A percentile compares a stretch with the other conserved stretches of the same genome.
phyloP scores from a whole-genome alignment of 768 basidiomycete genomes.

The Amanita subjunquillea region DNA sequence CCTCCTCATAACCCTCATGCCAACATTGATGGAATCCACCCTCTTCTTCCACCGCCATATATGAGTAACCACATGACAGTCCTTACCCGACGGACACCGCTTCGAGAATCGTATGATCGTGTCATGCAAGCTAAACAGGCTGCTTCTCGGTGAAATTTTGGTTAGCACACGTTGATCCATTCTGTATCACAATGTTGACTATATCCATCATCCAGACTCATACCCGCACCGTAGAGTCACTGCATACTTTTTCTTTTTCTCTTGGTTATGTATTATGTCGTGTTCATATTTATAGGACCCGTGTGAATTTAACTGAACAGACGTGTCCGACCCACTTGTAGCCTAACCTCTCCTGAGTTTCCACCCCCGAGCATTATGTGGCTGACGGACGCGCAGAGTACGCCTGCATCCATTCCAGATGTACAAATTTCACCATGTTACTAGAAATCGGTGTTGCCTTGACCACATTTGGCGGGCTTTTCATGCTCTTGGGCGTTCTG shows the following conservation, averaged over 20 bases:
- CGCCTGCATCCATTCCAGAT: slow-evolving; percentile 10
- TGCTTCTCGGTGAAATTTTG: slow-evolving; percentile 13
- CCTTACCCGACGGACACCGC: slow-evolving; percentile 50
- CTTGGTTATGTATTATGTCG: slow-evolving; percentile 1
- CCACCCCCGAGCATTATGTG: slow-evolving; percentile 34
- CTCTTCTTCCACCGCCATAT: slow-evolving; percentile 65
- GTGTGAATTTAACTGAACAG: background rate
- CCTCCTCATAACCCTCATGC: slow-evolving; percentile 47
- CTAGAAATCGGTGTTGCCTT: slow-evolving; percentile 94
- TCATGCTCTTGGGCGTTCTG: slow-evolving; percentile 95
- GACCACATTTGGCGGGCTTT: slow-evolving; percentile 89
- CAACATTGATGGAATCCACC: slow-evolving; percentile 53
- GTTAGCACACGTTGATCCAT: background rate
- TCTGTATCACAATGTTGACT: background rate
- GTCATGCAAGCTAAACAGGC: slow-evolving; percentile 46
- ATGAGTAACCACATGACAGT: slow-evolving; percentile 62
- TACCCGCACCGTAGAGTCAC: background rate
- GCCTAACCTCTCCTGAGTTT: slow-evolving; percentile 2
- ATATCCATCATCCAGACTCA: background rate
- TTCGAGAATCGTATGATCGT: slow-evolving; percentile 63
- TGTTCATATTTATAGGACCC: background rate
- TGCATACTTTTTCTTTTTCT: background rate
- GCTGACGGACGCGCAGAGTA: slow-evolving; percentile 60
- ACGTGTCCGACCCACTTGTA: background rate
- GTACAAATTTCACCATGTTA: background rate